Conservation (phyloP, 176 grass and related monocot genomes). For the sorghum (Sorghum bicolor) region Sorghum_bicolor_NCBIv3 NC_012875.2:59446001-59446500, state of each 20-base stretch:
- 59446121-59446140: slow-evolving; percentile 48
- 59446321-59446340: background rate
- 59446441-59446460: slow-evolving; percentile 32
- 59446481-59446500: slow-evolving; percentile 38
- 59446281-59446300: background rate
- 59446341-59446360: background rate
- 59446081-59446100: slow-evolving; percentile 77
- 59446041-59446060: background rate
- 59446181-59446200: slow-evolving; percentile 54
- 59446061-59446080: slow-evolving; percentile 79
- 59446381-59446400: background rate
- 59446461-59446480: slow-evolving; percentile 46
- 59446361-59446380: background rate
- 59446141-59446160: slow-evolving; percentile 53
- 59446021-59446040: background rate
- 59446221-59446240: slow-evolving; percentile 65
- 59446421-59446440: background rate
- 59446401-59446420: background rate
- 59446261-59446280: background rate
- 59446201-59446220: slow-evolving; percentile 70
- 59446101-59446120: slow-evolving; percentile 89
- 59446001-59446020: background rate
- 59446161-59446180: slow-evolving; percentile 76
- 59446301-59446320: background rate
- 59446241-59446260: background rate